These are phyloP conservation scores for Exserohilum turcica DNA, from an alignment of 2,329 filamentous ascomycete genomes.

Conservation along the genomic window DNA sequence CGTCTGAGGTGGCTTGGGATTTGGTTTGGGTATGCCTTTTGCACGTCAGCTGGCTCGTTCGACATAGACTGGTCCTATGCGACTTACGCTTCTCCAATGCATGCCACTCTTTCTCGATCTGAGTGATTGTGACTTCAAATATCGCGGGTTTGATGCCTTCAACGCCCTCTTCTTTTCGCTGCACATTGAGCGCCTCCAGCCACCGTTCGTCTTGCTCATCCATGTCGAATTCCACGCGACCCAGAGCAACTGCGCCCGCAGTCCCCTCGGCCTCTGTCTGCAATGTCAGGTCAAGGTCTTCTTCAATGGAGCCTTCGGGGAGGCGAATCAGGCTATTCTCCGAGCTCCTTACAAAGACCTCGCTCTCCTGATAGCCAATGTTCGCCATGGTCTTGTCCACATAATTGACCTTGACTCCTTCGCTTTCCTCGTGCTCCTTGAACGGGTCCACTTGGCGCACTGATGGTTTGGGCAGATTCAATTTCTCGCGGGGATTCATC, in stretches of 20 bases:
- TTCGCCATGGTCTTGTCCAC: constrained; percentile 96
- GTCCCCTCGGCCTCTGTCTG: constrained; percentile 66
- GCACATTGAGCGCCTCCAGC: constrained; percentile 81
- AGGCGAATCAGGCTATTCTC: constrained; percentile 71
- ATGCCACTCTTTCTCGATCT: constrained; percentile 99
- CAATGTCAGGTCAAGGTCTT: constrained; percentile 64
- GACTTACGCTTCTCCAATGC: constrained; percentile 79
- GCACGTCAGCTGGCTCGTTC: constrained; percentile 9
- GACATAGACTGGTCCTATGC: not conserved
- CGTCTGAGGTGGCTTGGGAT: constrained; percentile 93
- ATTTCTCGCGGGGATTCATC: constrained; percentile 77
- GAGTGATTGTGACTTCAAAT: constrained; percentile 97
- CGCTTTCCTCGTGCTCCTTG: constrained; percentile 80
- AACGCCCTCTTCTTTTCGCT: constrained; percentile 73
- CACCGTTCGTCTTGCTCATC: constrained; percentile 98
- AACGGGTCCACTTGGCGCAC: constrained; percentile 82
- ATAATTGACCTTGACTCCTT: constrained; percentile 83
- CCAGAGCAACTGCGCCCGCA: constrained; percentile 60
- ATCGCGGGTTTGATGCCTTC: constrained; percentile 89
- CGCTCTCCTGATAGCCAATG: constrained; percentile 93
- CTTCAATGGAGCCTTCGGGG: constrained; percentile 65
- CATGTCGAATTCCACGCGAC: constrained; percentile 98
- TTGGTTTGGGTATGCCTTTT: constrained; percentile 82
- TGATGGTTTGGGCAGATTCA: constrained; percentile 76
- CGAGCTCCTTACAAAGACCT: constrained; percentile 75